A percentile compares a stretch with the other conserved stretches of the same genome.
Evolutionary conservation across 768 basidiomycete genomes (phyloP).

Genomic region (Daedaleopsis sinensis): DNA sequence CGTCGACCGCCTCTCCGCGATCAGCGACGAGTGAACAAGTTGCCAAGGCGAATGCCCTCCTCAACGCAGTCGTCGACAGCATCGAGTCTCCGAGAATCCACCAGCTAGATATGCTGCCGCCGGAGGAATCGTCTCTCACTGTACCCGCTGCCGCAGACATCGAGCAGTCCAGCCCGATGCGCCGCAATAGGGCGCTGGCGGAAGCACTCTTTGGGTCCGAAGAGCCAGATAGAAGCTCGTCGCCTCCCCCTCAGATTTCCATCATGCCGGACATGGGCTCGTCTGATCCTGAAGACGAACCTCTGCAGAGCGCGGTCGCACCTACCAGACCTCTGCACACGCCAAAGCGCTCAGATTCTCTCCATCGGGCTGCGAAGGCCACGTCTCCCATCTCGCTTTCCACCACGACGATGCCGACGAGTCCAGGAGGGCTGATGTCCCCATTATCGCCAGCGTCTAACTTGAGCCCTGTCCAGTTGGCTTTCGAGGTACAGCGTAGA

Average conservation of each 20-base stretch:
- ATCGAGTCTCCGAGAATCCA: slow-evolving; percentile 45
- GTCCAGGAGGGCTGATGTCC: slow-evolving; percentile 1
- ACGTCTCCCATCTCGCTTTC: slow-evolving; percentile 4
- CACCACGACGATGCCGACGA: slow-evolving; percentile 3
- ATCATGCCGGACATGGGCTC: slow-evolving; percentile 13
- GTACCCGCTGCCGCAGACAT: slow-evolving; percentile 39
- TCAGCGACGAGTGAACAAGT: slow-evolving; percentile 47
- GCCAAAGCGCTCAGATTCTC: slow-evolving; percentile 16
- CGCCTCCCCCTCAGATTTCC: slow-evolving; percentile 30
- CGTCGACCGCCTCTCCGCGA: slow-evolving; percentile 26
- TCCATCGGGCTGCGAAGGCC: background rate
- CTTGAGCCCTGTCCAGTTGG: slow-evolving; percentile 58
- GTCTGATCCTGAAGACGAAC: slow-evolving; percentile 13
- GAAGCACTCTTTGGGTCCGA: slow-evolving; percentile 71
- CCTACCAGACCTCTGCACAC: slow-evolving; percentile 13
- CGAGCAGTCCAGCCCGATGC: slow-evolving; percentile 44
- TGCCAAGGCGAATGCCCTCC: slow-evolving; percentile 63
- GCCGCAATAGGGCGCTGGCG: slow-evolving; percentile 74
- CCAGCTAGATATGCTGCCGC: slow-evolving; percentile 7
- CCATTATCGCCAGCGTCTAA: slow-evolving; percentile 12
- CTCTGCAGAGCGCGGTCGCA: background rate
- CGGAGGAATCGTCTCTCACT: slow-evolving; percentile 30
- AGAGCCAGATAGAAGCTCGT: slow-evolving; percentile 33
- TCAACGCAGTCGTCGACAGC: slow-evolving; percentile 63
- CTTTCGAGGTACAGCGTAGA: slow-evolving; percentile 67